These are phyloP conservation scores for Penicillium diatomitis DNA, from an alignment of 495 filamentous ascomycete species.

Conservation along the genomic window DNA sequence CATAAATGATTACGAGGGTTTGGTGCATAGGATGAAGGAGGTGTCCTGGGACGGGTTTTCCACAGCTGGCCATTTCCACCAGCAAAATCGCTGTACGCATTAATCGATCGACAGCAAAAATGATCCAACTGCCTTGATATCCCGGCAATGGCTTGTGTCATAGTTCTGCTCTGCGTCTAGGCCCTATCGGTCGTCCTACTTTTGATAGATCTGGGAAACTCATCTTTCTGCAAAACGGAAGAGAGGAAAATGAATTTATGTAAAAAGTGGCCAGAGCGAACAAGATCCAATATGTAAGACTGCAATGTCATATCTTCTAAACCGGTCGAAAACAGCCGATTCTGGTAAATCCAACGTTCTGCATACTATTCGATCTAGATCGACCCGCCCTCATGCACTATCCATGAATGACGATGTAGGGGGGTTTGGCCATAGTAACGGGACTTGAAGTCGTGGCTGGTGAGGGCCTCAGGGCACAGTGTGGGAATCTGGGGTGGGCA, in stretches of 20 bases:
- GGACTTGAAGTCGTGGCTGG: not conserved
- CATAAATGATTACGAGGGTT: slow-evolving; percentile 42
- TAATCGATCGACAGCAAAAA: slow-evolving; percentile 41
- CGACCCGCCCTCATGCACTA: not conserved
- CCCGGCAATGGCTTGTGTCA: slow-evolving; percentile 29
- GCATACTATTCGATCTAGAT: not conserved
- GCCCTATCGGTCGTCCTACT: slow-evolving; percentile 13
- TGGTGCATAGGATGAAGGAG: slow-evolving; percentile 41
- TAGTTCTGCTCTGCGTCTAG: slow-evolving; percentile 15
- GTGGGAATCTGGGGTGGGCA: slow-evolving; percentile 28
- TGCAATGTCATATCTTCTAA: no score
- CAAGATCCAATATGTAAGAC: no score
- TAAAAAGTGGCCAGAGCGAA: slow-evolving; percentile 1
- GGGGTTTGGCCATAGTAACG: not conserved
- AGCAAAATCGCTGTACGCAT: slow-evolving; percentile 42
- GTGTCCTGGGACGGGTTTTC: slow-evolving; percentile 40
- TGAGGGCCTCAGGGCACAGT: slow-evolving; percentile 17
- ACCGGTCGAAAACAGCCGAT: no score
- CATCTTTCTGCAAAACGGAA: slow-evolving; percentile 5
- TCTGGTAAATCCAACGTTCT: not conserved
- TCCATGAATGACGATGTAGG: not conserved
- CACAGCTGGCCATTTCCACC: slow-evolving; percentile 34
- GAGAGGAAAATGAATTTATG: slow-evolving; percentile 8
- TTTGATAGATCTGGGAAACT: slow-evolving; percentile 13
- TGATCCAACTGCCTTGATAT: slow-evolving; percentile 44